Evolutionary conservation across 805 yeast genomes (phyloP).

Genomic region (Helenozyma rhizophorensis): DNA sequence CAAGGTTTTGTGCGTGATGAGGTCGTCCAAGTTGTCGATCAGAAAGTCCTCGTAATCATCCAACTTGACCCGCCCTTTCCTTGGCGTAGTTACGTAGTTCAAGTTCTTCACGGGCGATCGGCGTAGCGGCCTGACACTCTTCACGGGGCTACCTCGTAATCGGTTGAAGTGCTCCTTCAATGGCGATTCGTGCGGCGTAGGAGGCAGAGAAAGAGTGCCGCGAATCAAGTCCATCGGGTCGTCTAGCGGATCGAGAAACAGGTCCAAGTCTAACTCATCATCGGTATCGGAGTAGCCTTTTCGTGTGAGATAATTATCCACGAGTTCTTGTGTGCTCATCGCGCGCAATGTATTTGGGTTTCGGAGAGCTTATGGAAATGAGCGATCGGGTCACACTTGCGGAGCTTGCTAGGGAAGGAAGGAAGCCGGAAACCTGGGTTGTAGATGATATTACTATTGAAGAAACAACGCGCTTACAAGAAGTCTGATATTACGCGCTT

Average conservation of each 20-base stretch:
- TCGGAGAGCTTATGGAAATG: too few species aligned
- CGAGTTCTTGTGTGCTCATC: constrained; percentile 11
- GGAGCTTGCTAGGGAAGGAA: too few species aligned
- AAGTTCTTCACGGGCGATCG: constrained; percentile 1
- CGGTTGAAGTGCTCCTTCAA: constrained; percentile 6
- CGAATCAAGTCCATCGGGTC: constrained; percentile 8
- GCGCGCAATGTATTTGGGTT: too few species aligned
- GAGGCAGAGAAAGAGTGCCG: constrained; percentile 4
- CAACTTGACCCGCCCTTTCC: too few species aligned
- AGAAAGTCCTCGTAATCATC: too few species aligned
- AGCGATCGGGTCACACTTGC: neutral
- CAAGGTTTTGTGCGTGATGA: neutral
- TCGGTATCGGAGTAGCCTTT: too few species aligned
- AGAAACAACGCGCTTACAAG: too few species aligned
- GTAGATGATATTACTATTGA: too few species aligned
- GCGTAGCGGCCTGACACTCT: constrained; percentile 6
- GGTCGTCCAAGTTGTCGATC: neutral
- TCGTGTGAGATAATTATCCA: constrained; percentile 4
- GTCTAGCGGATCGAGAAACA: constrained; percentile 1
- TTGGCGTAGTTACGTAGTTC: too few species aligned
- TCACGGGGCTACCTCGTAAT: constrained; percentile 13
- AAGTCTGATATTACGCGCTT: too few species aligned
- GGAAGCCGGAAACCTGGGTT: too few species aligned
- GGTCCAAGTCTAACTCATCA: constrained; percentile 1
- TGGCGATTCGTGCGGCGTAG: constrained; percentile 8